Conservation (phyloP, 2,329 filamentous ascomycete genomes). For the Furcasterigmium furcatum region DNA sequence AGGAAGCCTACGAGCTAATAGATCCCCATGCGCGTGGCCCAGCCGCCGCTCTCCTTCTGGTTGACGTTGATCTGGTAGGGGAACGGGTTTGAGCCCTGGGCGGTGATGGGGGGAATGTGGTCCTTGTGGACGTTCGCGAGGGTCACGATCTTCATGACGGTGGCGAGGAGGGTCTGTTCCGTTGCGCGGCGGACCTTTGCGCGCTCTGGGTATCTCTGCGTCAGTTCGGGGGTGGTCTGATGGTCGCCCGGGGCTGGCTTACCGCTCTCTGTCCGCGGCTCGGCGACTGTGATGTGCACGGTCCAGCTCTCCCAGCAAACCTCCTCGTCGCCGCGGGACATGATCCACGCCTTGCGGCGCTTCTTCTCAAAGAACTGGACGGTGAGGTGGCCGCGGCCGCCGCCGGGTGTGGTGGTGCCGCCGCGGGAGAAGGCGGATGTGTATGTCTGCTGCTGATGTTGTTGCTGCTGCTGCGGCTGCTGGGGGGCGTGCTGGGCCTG, state of each 20-base stretch:
- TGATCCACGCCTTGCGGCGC: constrained; percentile 75
- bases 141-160: constrained; percentile 84
- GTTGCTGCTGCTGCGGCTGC: constrained; percentile 3
- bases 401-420: constrained; percentile 28
- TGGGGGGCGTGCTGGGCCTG: constrained; percentile 19
- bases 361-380: constrained; percentile 96
- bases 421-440: constrained; percentile 10
- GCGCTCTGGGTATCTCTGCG: constrained; percentile 57
- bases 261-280: constrained; percentile 86
- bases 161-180: constrained; percentile 83
- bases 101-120: constrained; percentile 96
- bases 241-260: constrained; percentile 23
- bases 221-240: neutral
- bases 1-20: constrained; percentile 41
- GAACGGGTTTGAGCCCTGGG: constrained; percentile 90
- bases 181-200: constrained; percentile 87
- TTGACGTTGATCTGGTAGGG: constrained; percentile 92
- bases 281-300: constrained; percentile 87
- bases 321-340: constrained; percentile 75
- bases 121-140: constrained; percentile 87
- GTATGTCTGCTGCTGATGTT: constrained; percentile 21
- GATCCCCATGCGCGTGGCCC: constrained; percentile 76
- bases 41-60: constrained; percentile 72
- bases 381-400: constrained; percentile 73
- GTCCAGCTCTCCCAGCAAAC: constrained; percentile 98